Conservation (phyloP, 2,329 filamentous ascomycete species). For the Rhinocladiella similis region DNA sequence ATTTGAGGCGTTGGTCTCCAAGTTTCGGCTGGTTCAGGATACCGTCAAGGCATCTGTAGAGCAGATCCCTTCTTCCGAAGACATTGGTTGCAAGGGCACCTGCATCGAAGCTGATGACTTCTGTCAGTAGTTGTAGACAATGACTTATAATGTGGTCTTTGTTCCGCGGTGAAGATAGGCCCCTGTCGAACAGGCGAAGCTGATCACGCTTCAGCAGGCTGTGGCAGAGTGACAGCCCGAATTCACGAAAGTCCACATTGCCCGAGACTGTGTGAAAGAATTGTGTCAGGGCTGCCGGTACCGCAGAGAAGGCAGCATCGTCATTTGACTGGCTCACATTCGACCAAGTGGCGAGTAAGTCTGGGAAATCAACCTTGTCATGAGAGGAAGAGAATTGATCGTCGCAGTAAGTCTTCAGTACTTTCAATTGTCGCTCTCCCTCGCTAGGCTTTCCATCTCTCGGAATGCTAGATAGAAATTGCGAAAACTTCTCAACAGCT, state of each 20-base stretch:
- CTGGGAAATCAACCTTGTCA: constrained; percentile 64
- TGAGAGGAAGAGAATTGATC: constrained; percentile 56
- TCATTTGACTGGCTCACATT: constrained; percentile 78
- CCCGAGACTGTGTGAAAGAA: constrained; percentile 76
- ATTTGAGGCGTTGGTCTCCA: constrained; percentile 63
- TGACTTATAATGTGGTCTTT: constrained; percentile 90
- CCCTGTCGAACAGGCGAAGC: constrained; percentile 75
- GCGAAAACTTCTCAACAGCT: constrained; percentile 47
- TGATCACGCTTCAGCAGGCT: constrained; percentile 79
- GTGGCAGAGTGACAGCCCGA: constrained; percentile 76
- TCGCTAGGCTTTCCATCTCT: constrained; percentile 38
- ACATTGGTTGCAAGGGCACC: constrained; percentile 75
- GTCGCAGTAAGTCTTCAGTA: constrained; percentile 52
- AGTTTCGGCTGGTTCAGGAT: constrained; percentile 73
- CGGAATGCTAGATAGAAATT: constrained; percentile 43
- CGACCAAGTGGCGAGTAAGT: constrained; percentile 86
- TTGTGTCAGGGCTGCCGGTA: constrained; percentile 77
- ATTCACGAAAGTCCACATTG: constrained; percentile 70
- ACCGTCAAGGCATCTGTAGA: constrained; percentile 75
- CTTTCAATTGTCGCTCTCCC: constrained; percentile 41
- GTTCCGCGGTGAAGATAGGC: constrained; percentile 74
- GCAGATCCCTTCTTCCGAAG: constrained; percentile 75
- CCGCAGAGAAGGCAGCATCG: constrained; percentile 76
- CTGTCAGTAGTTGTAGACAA: constrained; percentile 78
- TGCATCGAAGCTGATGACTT: constrained; percentile 83